Conservation (phyloP, 2,329 filamentous ascomycete genomes). For the Curvularia eragrostidis region DNA sequence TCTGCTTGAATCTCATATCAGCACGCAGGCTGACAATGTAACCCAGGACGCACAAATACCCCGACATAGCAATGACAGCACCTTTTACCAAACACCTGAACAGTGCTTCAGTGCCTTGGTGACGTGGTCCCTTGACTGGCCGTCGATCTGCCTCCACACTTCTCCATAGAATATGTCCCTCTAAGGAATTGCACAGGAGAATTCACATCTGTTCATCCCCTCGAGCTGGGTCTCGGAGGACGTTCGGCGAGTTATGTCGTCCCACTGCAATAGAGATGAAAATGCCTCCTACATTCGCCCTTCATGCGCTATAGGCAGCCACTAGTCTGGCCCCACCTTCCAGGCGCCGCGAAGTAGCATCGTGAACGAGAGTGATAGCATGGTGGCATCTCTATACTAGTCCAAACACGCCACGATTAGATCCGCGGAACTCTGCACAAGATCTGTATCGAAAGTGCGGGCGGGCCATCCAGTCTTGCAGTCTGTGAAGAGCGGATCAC, state of each 20-base stretch:
- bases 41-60: not conserved
- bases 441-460: not conserved
- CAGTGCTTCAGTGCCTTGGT: not conserved
- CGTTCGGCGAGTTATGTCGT: conserved; percentile 28
- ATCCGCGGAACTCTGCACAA: not conserved
- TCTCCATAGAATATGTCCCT: not conserved
- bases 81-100: not conserved
- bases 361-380: not conserved
- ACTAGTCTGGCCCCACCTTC: not conserved
- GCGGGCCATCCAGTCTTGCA: too few relatives aligned
- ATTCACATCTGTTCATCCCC: not conserved
- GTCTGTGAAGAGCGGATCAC: not conserved
- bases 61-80: not conserved
- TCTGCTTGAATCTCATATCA: not conserved
- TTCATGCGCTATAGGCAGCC: not conserved
- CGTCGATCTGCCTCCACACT: not conserved
- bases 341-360: not conserved
- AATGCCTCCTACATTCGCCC: not conserved
- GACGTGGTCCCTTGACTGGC: not conserved
- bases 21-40: not conserved
- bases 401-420: not conserved
- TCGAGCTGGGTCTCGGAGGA: not conserved
- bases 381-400: not conserved
- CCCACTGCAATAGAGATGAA: not conserved
- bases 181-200: not conserved